Base-by-base conservation (phyloP, 2,329 filamentous ascomycete species). In the Pseudogymnoascus sp. region DNA sequence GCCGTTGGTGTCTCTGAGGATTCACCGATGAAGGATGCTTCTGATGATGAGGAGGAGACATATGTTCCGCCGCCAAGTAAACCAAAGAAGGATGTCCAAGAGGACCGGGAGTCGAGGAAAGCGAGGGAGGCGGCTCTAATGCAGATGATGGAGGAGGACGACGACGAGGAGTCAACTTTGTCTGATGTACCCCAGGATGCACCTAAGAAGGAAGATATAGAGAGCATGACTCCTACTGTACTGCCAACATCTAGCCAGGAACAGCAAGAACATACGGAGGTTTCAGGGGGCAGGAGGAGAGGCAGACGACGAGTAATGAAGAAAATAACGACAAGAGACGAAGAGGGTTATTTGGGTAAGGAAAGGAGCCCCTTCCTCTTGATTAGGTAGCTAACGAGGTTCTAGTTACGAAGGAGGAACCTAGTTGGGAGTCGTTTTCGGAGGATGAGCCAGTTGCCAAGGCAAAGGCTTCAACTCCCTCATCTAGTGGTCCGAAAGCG, bases 391-490 rank as follows among this genome's bases (percentile, higher is more conserved):
- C 63, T 66, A 50, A 65, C 11, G 11, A 58, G 10, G 50, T 62
- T 64, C 39, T 68, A 94, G 92, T 96, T 33, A 96, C 92, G 1
- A 88, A 87, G 66, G 89, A 95, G 74, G 91, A 96, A 70, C 76
- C 83, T 0, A 87, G 81, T 0, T 97, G 92, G 92, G 92, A 97
- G 73, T 93, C 89, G 0, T 96, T 95, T 76, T 96, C 91, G 0
- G 92, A 97, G 72, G 92, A 96, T 65, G 92, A 96, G 66, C 83
- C 86, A 21, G 79, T 79, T 33, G 74, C 76, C 7, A 85, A 84
- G 69, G 70, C 77, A 5, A 87, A 84, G 64, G 65, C 74, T 59
- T 67, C 50, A 69, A 67, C 59, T 62, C 69, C 47, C 67, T 72
- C 72, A 60, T 77, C 76, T 1, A 74, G 77, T 5, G 72, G 76